Evolutionary conservation across 1,284 basidiomycete genomes (phyloP).

Genomic region (Coniferiporia sulphurascens): DNA sequence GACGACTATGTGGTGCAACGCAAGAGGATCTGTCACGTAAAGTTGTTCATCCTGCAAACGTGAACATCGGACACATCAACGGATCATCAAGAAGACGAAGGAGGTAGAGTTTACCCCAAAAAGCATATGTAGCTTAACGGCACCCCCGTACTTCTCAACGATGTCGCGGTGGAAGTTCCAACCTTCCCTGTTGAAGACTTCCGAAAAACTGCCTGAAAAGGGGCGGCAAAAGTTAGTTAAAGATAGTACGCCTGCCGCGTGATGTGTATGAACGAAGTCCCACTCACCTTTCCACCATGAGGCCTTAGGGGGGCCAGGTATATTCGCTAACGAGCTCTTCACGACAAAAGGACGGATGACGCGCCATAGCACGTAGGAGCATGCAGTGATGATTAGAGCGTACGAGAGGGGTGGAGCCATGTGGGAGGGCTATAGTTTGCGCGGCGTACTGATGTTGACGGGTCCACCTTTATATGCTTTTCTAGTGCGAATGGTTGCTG

Average conservation of each 20-base stretch:
- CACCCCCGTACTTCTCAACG: constrained; percentile 19
- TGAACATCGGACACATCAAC: neutral
- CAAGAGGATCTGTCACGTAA: constrained; percentile 22
- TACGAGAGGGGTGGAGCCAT: neutral
- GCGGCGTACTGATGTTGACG: neutral
- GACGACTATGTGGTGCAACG: constrained; percentile 28
- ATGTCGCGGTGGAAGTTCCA: constrained; percentile 19
- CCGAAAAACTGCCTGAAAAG: constrained; percentile 14
- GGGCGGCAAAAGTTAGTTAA: neutral
- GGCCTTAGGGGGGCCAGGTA: constrained; percentile 11
- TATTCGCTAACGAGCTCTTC: constrained; percentile 1
- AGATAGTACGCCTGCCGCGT: neutral
- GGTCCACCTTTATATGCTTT: neutral
- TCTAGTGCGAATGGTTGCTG: neutral
- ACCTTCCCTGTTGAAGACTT: constrained; percentile 13
- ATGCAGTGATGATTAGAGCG: neutral
- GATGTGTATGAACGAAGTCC: neutral
- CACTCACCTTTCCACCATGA: constrained; percentile 12
- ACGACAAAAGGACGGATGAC: constrained; percentile 2
- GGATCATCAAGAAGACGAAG: neutral
- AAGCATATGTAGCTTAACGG: constrained; percentile 16
- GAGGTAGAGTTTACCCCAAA: constrained; percentile 21
- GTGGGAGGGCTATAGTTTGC: neutral
- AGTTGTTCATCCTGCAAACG: constrained; percentile 17
- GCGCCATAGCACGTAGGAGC: constrained; percentile 5